phyloP scores from a whole-genome alignment of 805 yeast genomes.

The Dipodascopsis tothii region DNA sequence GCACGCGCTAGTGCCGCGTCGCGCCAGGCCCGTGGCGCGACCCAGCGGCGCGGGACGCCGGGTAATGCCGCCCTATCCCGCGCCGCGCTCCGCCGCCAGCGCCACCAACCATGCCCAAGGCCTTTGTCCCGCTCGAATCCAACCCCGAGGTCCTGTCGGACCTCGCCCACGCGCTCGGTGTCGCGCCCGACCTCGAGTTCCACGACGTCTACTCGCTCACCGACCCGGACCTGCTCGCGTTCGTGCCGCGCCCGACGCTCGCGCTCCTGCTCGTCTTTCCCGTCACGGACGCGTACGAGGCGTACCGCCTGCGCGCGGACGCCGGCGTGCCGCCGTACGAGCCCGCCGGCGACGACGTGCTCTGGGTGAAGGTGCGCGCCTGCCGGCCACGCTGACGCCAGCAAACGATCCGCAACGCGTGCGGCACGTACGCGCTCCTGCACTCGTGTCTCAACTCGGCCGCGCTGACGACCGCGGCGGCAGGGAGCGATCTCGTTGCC shows the following conservation, averaged over 20 bases:
- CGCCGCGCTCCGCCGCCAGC: too few relatives aligned
- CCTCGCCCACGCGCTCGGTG: slow-evolving; percentile 62
- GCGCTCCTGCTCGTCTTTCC: slow-evolving; percentile 82
- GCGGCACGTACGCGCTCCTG: slow-evolving; percentile 84
- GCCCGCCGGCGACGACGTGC: slow-evolving; percentile 30
- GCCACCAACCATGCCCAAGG: slow-evolving; percentile 1
- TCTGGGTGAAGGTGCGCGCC: slow-evolving; percentile 49
- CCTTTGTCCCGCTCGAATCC: slow-evolving; percentile 71
- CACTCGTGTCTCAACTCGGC: slow-evolving; percentile 45
- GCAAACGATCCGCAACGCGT: slow-evolving; percentile 80
- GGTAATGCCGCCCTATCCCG: too few relatives aligned
- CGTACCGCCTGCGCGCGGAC: slow-evolving; percentile 40
- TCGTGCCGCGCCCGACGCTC: slow-evolving; percentile 72
- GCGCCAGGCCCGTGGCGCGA: too few relatives aligned
- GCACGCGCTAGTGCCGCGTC: too few relatives aligned
- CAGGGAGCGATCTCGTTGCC: slow-evolving; percentile 24
- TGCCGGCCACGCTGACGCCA: slow-evolving; percentile 18
- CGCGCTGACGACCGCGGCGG: slow-evolving; percentile 15
- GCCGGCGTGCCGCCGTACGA: slow-evolving; percentile 18
- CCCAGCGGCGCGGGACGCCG: too few relatives aligned
- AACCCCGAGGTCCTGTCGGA: slow-evolving; percentile 76
- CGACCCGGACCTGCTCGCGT: slow-evolving; percentile 71
- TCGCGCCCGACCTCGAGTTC: slow-evolving; percentile 52
- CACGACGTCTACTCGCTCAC: slow-evolving; percentile 79
- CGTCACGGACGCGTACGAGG: slow-evolving; percentile 54